These are phyloP conservation scores for Draba incana DNA, from an alignment of 345 rosid genomes.

Conservation along the genomic window DNA sequence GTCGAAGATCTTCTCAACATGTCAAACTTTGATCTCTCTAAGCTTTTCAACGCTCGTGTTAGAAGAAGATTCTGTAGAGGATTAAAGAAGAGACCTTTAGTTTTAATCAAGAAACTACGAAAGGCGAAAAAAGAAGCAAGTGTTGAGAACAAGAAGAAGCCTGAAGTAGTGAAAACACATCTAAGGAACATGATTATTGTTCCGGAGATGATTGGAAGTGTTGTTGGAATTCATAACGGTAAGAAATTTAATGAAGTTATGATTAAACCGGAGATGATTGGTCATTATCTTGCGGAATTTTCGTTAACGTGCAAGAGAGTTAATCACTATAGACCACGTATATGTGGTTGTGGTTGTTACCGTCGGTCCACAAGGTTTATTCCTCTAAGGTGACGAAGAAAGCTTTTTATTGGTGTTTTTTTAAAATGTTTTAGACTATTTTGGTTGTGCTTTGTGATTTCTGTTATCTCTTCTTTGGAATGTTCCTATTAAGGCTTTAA, in stretches of 20 bases:
- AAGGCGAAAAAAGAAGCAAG: slow-evolving; percentile 63
- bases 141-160: slow-evolving; percentile 70
- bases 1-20: slow-evolving; percentile 70
- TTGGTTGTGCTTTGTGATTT: slow-evolving; percentile 6
- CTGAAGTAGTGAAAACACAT: slow-evolving; percentile 67
- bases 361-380: slow-evolving; percentile 79
- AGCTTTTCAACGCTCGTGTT: slow-evolving; percentile 67
- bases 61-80: slow-evolving; percentile 80
- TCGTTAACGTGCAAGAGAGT: slow-evolving; percentile 63
- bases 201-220: slow-evolving; percentile 53
- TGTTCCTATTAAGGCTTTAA: too few relatives aligned
- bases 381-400: slow-evolving; percentile 57
- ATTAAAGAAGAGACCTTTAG: slow-evolving; percentile 57
- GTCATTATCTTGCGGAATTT: slow-evolving; percentile 65
- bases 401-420: not conserved
- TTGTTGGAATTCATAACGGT: slow-evolving; percentile 54
- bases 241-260: slow-evolving; percentile 70
- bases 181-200: slow-evolving; percentile 77
- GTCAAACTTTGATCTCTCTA: slow-evolving; percentile 67
- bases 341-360: slow-evolving; percentile 60
- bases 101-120: slow-evolving; percentile 64
- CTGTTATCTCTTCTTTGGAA: slow-evolving; percentile 6
- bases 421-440: not conserved
- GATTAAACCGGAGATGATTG: slow-evolving; percentile 78
- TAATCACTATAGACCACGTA: slow-evolving; percentile 60